phyloP scores from a whole-genome alignment of 345 rosid genomes.

The Gossypium ekmanianum region DNA sequence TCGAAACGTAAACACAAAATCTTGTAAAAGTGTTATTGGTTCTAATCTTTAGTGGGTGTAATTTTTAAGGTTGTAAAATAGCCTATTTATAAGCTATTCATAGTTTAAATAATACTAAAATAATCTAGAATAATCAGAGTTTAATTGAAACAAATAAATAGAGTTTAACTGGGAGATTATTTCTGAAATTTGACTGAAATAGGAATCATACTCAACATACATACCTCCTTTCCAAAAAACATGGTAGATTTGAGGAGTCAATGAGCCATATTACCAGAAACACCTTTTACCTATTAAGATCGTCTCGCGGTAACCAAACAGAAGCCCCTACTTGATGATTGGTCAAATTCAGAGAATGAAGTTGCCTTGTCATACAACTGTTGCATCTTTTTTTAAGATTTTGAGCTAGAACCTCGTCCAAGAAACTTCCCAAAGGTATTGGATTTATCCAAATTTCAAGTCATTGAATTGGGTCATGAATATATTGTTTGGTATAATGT shows the following conservation, averaged over 20 bases:
- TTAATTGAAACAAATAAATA: background rate
- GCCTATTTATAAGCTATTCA: too few relatives aligned
- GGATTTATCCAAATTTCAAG: background rate
- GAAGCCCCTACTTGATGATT: constrained; percentile 7
- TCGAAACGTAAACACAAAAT: too few relatives aligned
- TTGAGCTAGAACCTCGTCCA: background rate
- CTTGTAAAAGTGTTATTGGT: too few relatives aligned
- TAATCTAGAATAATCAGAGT: too few relatives aligned
- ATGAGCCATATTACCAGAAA: background rate
- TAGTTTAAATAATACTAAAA: too few relatives aligned
- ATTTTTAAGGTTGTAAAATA: too few relatives aligned
- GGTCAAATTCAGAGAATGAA: background rate
- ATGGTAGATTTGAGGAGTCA: constrained; percentile 1
- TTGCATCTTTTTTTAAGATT: background rate
- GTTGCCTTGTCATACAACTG: background rate
- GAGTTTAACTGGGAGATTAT: too few relatives aligned
- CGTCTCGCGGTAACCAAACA: background rate
- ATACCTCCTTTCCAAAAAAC: background rate
- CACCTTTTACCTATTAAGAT: constrained; percentile 18
- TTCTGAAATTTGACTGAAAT: too few relatives aligned
- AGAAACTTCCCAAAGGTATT: background rate
- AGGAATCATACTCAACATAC: too few relatives aligned
- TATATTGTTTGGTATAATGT: background rate
- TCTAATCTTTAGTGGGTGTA: too few relatives aligned
- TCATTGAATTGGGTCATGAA: constrained; percentile 7